Base-by-base conservation (phyloP, 495 filamentous ascomycete species). In the Aspergillus hancockii region DNA sequence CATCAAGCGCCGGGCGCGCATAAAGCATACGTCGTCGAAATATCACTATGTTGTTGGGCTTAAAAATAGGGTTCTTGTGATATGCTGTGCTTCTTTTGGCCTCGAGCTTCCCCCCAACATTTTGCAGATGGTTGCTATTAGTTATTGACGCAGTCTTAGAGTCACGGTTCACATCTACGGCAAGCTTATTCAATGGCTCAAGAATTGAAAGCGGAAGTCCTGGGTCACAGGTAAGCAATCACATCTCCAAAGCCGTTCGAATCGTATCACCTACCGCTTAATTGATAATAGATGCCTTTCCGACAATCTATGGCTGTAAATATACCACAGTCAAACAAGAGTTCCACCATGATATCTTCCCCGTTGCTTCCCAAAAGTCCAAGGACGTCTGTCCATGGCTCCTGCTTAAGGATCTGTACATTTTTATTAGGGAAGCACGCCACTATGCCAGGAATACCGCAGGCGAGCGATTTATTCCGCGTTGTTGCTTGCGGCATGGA, bases 11-110 rank as follows among this genome's bases (percentile, higher is more conserved):
- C 40, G 90, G 81, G 57, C 83, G 83, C 21, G 90, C 89, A 71
- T 97, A 97, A 34, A 97, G 79, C 82, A 96, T 96, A 6, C 91
- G 84, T 65, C 85, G 89, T 56, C 92, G 87, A 19, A 92, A 84
- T 69, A 98, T 93, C 1, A 74, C 69, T 57, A 98, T 92, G 43
- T 80, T 80, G 23, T 85, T 86, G 5, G 79, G 83, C 8, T 72
- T 72, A 14, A 62, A 61, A 19, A 49, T 32, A 16, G 18, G 47
- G 9, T 54, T 25, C 6, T 47, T 43, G 34, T 9, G 18, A 19
- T 28, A 10, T 30, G 22, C 52, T 50, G 16, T 10, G 7, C 22
- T 36, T 7, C 13, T 55, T 60, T 21, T 58, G 36, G 6, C 8
- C 43, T n/a, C 47, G 30, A 4, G 43, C 23, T 22, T 23, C 40